Percentiles rank a stretch among this genome's conserved stretches.
Evolutionary conservation across 305 asterid genomes (phyloP).

Genomic region (Solanum hybrid): DNA sequence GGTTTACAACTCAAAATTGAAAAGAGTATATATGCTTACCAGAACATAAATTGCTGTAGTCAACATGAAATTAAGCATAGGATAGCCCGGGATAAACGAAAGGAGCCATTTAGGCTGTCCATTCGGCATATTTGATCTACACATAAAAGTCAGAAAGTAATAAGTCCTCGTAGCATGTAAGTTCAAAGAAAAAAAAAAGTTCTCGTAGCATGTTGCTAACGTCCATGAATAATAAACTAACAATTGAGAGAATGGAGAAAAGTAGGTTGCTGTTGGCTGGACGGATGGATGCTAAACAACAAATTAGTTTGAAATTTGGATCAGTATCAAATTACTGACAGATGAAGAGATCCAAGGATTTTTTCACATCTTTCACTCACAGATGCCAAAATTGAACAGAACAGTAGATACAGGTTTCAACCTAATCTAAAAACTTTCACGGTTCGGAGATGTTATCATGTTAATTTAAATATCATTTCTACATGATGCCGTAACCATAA

Average conservation of each 20-base stretch:
- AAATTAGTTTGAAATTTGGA: not conserved
- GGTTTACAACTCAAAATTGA: not conserved
- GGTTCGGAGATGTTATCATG: not conserved
- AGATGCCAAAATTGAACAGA: not conserved
- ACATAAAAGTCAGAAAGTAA: not conserved
- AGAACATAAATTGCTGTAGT: slow-evolving; percentile 62
- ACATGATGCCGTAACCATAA: not conserved
- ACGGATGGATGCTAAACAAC: not conserved
- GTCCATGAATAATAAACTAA: not conserved
- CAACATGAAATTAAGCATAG: slow-evolving; percentile 82
- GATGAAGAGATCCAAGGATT: not conserved
- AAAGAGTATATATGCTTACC: slow-evolving; percentile 34
- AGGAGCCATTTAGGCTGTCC: slow-evolving; percentile 98
- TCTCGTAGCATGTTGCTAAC: not conserved
- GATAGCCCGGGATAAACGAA: slow-evolving; percentile 70
- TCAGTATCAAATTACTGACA: not conserved
- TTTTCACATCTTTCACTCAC: not conserved
- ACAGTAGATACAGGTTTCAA: not conserved
- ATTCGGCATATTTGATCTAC: slow-evolving; percentile 77
- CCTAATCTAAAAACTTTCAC: not conserved
- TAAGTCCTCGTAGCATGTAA: not conserved
- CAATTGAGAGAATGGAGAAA: not conserved
- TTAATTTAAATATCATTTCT: not conserved
- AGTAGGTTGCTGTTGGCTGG: not conserved
- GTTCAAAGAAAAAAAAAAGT: not conserved